A percentile compares a stretch with the other conserved stretches of the same genome.
phyloP scores from a whole-genome alignment of 2,329 filamentous ascomycete genomes.

The Apiospora koreana region DNA sequence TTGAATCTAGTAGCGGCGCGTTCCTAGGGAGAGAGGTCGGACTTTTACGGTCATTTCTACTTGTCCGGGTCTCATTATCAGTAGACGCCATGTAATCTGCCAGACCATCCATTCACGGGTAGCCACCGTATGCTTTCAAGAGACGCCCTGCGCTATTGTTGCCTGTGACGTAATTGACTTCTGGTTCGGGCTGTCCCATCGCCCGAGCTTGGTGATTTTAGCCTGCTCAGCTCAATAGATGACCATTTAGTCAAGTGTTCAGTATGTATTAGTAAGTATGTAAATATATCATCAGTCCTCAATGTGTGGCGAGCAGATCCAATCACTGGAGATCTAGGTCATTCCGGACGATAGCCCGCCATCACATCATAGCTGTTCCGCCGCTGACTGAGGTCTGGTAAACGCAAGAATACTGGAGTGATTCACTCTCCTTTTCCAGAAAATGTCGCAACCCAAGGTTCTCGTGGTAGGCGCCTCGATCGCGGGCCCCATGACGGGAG shows the following conservation, averaged over 20 bases:
- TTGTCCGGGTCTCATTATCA: not conserved
- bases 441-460: conserved; percentile 20
- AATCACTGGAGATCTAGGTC: no score
- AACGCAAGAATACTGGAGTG: no score
- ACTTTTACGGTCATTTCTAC: not conserved
- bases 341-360: not conserved
- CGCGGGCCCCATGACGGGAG: conserved; percentile 25
- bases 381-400: no score
- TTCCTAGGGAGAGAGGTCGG: not conserved
- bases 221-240: not conserved
- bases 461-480: conserved; percentile 23
- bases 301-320: no score
- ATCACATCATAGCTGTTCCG: no score
- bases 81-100: no score
- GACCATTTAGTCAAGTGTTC: not conserved
- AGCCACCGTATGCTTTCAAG: no score
- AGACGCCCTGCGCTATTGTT: no score
- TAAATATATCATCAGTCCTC: no score
- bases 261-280: not conserved
- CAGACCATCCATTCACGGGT: no score
- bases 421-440: no score
- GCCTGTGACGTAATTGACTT: not conserved
- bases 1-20: not conserved
- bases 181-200: not conserved
- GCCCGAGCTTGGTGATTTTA: not conserved